Evolutionary conservation across 768 basidiomycete genomes (phyloP).

Genomic region (Candolleomyces eurysporus): DNA sequence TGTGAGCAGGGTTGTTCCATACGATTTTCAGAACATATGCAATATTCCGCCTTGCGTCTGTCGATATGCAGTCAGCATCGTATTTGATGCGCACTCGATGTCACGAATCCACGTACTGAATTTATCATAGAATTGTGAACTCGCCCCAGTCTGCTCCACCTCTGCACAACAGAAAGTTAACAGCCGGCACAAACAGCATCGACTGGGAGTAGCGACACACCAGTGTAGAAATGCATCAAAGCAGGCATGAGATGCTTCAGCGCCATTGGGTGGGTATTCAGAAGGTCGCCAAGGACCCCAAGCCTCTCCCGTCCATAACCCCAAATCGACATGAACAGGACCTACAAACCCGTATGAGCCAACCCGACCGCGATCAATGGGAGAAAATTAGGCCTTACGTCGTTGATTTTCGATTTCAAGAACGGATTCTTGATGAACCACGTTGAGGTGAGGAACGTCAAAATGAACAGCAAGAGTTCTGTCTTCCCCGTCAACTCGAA

Average conservation of each 20-base stretch:
- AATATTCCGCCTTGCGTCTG: slow-evolving; percentile 68
- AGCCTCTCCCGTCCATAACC: slow-evolving; percentile 61
- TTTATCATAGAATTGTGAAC: slow-evolving; percentile 98
- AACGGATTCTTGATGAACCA: slow-evolving; percentile 99
- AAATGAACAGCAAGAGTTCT: slow-evolving; percentile 80
- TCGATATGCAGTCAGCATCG: neutral
- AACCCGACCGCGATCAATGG: neutral
- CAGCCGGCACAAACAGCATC: neutral
- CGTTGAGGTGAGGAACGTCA: slow-evolving; percentile 91
- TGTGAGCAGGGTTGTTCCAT: slow-evolving; percentile 88
- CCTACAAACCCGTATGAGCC: slow-evolving; percentile 36
- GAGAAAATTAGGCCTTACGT: slow-evolving; percentile 46
- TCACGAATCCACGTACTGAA: slow-evolving; percentile 60
- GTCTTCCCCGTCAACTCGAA: slow-evolving; percentile 83
- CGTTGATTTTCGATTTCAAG: slow-evolving; percentile 93
- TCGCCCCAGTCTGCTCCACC: slow-evolving; percentile 96
- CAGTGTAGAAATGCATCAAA: slow-evolving; percentile 92
- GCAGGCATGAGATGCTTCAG: slow-evolving; percentile 88
- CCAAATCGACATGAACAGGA: slow-evolving; percentile 71
- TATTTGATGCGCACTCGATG: neutral
- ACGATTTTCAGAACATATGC: slow-evolving; percentile 83
- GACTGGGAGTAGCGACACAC: slow-evolving; percentile 37
- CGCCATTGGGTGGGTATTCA: slow-evolving; percentile 84
- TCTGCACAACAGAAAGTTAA: slow-evolving; percentile 44
- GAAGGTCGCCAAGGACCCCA: slow-evolving; percentile 76